phyloP scores from a whole-genome alignment of 2,329 filamentous ascomycete species.

The Nigrospora osmanthi region DNA sequence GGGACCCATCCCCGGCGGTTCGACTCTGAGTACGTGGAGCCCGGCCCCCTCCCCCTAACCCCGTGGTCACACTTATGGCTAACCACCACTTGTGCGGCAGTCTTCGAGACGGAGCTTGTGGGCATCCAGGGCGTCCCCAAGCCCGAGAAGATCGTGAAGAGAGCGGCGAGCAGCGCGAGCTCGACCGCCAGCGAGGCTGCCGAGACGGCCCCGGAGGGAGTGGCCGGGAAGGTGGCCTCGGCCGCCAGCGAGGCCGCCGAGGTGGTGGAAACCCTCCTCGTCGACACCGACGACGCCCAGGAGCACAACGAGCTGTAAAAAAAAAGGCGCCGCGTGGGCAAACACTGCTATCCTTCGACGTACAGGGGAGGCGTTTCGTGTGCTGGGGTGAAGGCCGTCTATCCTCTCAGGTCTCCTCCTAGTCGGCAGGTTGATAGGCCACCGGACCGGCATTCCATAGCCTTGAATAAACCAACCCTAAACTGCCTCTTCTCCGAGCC shows the following conservation, averaged over 20 bases:
- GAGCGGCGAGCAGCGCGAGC: constrained; percentile 14
- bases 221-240: constrained; percentile 35
- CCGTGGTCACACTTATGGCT: background rate
- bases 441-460: too few species aligned
- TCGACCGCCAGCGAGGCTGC: constrained; percentile 12
- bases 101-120: constrained; percentile 89
- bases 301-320: constrained; percentile 53
- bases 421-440: too few species aligned
- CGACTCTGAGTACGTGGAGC: constrained; percentile 58
- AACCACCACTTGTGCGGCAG: constrained; percentile 32
- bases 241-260: constrained; percentile 40
- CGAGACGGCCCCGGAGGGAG: constrained; percentile 10
- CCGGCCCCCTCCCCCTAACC: too few species aligned
- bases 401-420: too few species aligned
- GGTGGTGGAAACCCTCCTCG: constrained; percentile 41
- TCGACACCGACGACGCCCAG: constrained; percentile 46
- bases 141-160: constrained; percentile 38
- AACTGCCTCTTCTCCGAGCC: too few species aligned
- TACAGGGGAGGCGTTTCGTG: too few species aligned
- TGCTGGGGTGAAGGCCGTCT: too few species aligned
- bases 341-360: too few species aligned
- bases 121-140: constrained; percentile 67
- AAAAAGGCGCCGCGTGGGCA: background rate
- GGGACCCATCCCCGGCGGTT: constrained; percentile 76
- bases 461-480: too few species aligned